Conservation (phyloP, 371 early-diverging fungal species). For the Mortierella sp. region DNA sequence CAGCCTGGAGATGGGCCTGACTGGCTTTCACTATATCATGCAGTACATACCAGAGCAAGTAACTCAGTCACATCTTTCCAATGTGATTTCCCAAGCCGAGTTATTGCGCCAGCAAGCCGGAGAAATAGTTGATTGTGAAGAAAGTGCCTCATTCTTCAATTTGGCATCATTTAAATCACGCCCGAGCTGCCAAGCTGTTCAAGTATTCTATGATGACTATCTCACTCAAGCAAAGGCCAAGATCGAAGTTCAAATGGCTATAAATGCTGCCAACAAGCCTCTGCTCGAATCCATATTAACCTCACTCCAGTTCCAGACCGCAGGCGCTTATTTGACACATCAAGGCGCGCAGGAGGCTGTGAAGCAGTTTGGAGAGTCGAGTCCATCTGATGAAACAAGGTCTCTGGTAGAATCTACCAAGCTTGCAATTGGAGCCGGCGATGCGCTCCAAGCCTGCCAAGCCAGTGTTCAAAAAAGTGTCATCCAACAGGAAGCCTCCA, state of each 20-base stretch:
- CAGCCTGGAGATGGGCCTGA: conserved; percentile 13
- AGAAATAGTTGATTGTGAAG: conserved; percentile 11
- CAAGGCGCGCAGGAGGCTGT: conserved; percentile 18
- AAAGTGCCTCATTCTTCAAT: not conserved
- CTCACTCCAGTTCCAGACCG: conserved; percentile 26
- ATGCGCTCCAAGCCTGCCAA: conserved; percentile 37
- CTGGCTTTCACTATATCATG: conserved; percentile 11
- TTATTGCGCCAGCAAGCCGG: not conserved
- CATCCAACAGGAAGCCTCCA: not conserved
- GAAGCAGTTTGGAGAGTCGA: conserved; percentile 4
- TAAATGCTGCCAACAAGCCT: not conserved
- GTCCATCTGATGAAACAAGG: not conserved
- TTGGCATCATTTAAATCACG: not conserved
- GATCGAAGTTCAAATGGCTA: not conserved
- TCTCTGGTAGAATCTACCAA: conserved; percentile 8
- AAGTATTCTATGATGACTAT: conserved; percentile 24
- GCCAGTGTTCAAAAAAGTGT: conserved; percentile 10
- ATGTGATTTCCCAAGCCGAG: conserved; percentile 3
- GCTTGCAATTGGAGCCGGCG: conserved; percentile 22
- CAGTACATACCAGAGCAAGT: conserved; percentile 6
- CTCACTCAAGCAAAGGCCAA: conserved; percentile 8
- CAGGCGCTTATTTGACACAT: conserved; percentile 23
- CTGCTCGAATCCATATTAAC: conserved; percentile 1
- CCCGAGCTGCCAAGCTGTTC: conserved; percentile 19
- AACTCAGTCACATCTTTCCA: not conserved